Conservation (phyloP, 1,284 basidiomycete genomes). For the Thelephora terrestris region DNA sequence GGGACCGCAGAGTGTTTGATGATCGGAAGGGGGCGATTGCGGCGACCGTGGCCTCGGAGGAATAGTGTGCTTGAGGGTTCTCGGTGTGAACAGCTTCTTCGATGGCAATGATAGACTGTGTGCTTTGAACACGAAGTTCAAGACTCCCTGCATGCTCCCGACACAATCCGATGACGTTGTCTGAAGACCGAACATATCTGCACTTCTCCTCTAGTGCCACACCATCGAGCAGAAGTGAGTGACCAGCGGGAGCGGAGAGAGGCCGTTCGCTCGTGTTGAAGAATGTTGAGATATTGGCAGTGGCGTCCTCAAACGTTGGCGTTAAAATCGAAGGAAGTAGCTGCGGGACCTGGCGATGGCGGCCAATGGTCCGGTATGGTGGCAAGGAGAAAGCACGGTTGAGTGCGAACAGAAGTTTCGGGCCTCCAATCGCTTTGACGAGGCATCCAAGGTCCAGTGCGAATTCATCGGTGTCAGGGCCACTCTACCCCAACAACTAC, state of each 20-base stretch:
- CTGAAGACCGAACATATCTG: constrained; percentile 8
- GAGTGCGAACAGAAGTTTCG: constrained; percentile 13
- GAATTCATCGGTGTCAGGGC: constrained; percentile 4
- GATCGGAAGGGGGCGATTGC: constrained; percentile 8
- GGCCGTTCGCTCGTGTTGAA: constrained; percentile 10
- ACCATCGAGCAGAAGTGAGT: constrained; percentile 15
- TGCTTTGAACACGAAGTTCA: constrained; percentile 1
- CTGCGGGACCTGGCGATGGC: constrained; percentile 5
- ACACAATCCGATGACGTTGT: constrained; percentile 16
- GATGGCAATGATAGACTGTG: constrained; percentile 4
- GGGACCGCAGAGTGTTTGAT: constrained; percentile 5
- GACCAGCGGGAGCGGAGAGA: constrained; percentile 1
- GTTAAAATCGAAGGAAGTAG: constrained; percentile 10
- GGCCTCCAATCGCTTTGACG: constrained; percentile 11
- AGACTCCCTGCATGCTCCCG: constrained; percentile 10
- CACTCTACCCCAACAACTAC: too few species aligned
- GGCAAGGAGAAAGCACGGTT: constrained; percentile 12
- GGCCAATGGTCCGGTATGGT: constrained; percentile 10
- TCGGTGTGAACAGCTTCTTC: constrained; percentile 4
- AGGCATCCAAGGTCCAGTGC: constrained; percentile 13
- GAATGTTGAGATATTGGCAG: too few species aligned
- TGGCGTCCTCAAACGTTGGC: constrained; percentile 7
- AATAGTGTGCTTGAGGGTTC: constrained; percentile 7
- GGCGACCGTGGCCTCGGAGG: constrained; percentile 11
- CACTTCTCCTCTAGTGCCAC: constrained; percentile 12